Conservation (phyloP, 1,284 basidiomycete genomes). For the Trametes polyzona region DNA sequence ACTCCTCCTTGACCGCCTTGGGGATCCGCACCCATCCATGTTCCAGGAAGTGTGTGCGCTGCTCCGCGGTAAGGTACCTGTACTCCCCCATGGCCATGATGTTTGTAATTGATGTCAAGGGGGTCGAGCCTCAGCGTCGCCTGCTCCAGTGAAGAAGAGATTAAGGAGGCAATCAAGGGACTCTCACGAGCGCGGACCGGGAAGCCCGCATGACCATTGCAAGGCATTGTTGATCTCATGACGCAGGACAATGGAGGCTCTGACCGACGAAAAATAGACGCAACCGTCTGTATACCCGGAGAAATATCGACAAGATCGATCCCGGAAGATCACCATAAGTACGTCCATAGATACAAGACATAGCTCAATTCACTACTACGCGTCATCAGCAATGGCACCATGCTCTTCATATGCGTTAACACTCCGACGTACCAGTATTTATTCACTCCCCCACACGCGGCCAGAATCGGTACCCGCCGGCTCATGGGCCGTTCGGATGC, state of each 20-base stretch:
- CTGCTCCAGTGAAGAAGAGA: no score
- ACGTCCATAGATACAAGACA: no score
- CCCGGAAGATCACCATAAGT: no score
- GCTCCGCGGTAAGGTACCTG: slow-evolving; percentile 33
- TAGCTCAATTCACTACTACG: no score
- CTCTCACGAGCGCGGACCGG: no score
- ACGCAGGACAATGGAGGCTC: background rate
- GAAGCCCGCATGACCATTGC: no score
- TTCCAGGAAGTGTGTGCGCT: slow-evolving; percentile 41
- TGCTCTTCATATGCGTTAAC: no score
- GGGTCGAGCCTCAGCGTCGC: no score
- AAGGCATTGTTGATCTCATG: no score
- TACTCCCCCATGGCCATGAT: slow-evolving; percentile 30
- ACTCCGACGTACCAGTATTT: background rate
- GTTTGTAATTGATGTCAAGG: background rate
- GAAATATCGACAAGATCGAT: slow-evolving; percentile 12
- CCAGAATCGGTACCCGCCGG: background rate
- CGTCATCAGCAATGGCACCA: no score
- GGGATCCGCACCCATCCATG: slow-evolving; percentile 40
- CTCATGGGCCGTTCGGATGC: slow-evolving; percentile 14
- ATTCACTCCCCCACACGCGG: background rate
- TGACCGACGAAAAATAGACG: background rate
- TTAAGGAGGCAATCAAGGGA: no score
- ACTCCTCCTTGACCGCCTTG: slow-evolving; percentile 37
- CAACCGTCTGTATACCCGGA: background rate